These are phyloP conservation scores for Medicago ruthenica DNA, from an alignment of 306 rosid genomes.

Conservation along the genomic window DNA sequence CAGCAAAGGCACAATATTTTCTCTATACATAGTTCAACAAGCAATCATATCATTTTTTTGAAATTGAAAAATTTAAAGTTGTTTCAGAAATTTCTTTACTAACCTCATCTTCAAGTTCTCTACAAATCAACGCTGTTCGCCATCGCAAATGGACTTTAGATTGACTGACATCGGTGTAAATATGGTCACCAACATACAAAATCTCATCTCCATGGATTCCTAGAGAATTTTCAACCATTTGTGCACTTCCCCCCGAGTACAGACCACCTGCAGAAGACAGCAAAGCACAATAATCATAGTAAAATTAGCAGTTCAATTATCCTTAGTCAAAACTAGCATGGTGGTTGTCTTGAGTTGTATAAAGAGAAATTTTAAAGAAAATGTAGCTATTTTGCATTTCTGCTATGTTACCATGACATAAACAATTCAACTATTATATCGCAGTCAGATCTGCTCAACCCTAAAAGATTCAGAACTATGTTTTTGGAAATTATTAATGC, in stretches of 20 bases:
- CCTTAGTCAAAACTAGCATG: constrained; percentile 9
- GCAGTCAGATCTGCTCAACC: not conserved
- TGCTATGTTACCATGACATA: not conserved
- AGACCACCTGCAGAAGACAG: constrained; percentile 74
- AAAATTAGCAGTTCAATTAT: constrained; percentile 24
- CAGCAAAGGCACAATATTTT: constrained; percentile 25
- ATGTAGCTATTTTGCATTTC: constrained; percentile 8
- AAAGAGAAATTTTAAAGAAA: constrained; percentile 4
- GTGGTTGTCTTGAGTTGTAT: constrained; percentile 6
- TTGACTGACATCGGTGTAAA: constrained; percentile 96
- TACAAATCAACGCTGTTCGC: constrained; percentile 93
- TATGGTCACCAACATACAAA: constrained; percentile 97
- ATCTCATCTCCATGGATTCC: constrained; percentile 94
- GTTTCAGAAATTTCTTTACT: constrained; percentile 22
- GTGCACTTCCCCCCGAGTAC: constrained; percentile 98
- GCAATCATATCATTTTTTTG: not conserved
- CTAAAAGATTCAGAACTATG: not conserved
- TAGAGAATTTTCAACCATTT: constrained; percentile 89
- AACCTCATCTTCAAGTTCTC: constrained; percentile 98
- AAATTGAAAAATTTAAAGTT: constrained; percentile 4
- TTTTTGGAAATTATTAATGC: not conserved
- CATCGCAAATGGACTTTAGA: constrained; percentile 95
- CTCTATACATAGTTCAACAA: constrained; percentile 20
- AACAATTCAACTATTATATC: constrained; percentile 16
- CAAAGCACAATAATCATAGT: constrained; percentile 30